phyloP scores from a whole-genome alignment of 2,329 filamentous ascomycete genomes.

The Cladorrhinum sp. region DNA sequence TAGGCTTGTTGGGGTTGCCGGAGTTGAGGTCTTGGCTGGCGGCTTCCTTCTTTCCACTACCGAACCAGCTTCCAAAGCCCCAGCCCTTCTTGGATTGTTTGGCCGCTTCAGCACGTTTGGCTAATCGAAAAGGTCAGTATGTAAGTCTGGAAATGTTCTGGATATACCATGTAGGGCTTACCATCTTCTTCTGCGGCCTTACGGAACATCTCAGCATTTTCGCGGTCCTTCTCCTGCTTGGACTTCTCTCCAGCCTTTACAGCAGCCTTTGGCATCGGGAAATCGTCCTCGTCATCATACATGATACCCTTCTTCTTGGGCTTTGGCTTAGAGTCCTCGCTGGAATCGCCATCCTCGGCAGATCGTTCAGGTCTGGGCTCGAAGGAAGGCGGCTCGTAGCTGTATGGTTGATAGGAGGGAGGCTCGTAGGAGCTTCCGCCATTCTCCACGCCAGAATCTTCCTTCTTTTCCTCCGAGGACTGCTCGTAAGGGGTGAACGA shows the following conservation, averaged over 20 bases:
- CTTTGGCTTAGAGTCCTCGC: constrained; percentile 50
- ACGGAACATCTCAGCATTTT: constrained; percentile 81
- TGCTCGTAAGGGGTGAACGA: constrained; percentile 35
- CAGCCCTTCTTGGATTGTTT: constrained; percentile 65
- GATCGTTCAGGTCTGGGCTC: constrained; percentile 54
- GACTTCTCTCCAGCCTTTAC: constrained; percentile 55
- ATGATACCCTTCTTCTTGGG: constrained; percentile 75
- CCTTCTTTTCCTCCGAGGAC: constrained; percentile 19
- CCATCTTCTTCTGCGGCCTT: constrained; percentile 76
- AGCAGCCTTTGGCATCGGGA: constrained; percentile 50
- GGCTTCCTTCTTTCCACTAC: constrained; percentile 62
- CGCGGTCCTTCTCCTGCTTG: constrained; percentile 67
- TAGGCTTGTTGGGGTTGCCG: constrained; percentile 57
- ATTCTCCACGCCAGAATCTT: constrained; percentile 21
- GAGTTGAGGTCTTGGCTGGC: constrained; percentile 50
- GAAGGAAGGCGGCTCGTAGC: constrained; percentile 62
- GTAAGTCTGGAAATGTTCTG: neutral
- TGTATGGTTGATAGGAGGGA: constrained; percentile 35
- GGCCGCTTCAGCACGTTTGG: constrained; percentile 57
- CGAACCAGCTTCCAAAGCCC: constrained; percentile 84
- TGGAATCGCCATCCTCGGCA: constrained; percentile 42
- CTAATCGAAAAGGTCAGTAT: constrained; percentile 36
- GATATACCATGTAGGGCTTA: constrained; percentile 36
- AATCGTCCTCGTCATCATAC: constrained; percentile 74
- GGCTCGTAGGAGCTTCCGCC: constrained; percentile 31